phyloP scores from a whole-genome alignment of 2,329 filamentous ascomycete species.

The Apiospora rasikravindrae region DNA sequence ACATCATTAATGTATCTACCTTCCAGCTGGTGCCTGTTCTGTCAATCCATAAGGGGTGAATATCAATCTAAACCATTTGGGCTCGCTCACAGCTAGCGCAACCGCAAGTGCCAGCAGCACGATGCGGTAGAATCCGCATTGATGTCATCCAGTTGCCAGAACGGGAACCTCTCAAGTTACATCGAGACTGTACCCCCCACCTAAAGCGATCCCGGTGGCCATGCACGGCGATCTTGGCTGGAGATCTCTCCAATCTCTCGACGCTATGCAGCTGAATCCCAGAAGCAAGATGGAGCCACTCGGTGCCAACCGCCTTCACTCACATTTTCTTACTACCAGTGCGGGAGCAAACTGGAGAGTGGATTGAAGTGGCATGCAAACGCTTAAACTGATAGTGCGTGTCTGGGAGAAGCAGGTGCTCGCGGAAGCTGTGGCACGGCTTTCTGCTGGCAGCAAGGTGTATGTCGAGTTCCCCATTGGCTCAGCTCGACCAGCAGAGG shows the following conservation, averaged over 20 bases:
- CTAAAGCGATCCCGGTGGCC: background rate
- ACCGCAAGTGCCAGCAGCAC: background rate
- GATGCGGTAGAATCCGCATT: background rate
- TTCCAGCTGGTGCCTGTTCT: background rate
- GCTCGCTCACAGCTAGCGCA: slow-evolving; percentile 1
- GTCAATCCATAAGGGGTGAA: slow-evolving; percentile 1
- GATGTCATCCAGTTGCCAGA: background rate
- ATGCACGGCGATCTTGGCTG: background rate
- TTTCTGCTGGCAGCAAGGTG: background rate
- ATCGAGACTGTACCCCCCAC: slow-evolving; percentile 1
- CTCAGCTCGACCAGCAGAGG: background rate
- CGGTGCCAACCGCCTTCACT: background rate
- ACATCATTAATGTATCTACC: background rate
- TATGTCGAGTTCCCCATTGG: background rate
- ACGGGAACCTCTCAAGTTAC: background rate
- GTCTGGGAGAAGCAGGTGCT: background rate
- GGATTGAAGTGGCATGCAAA: background rate
- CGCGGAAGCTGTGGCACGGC: background rate
- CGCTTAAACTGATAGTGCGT: too few species aligned
- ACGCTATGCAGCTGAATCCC: background rate
- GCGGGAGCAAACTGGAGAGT: background rate
- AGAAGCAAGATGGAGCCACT: background rate
- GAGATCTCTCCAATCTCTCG: slow-evolving; percentile 1
- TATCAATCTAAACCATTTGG: background rate
- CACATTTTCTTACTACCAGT: background rate